These are phyloP conservation scores for Corymbia citriodora DNA, from an alignment of 441 rosid genomes.

Conservation along the genomic window DNA sequence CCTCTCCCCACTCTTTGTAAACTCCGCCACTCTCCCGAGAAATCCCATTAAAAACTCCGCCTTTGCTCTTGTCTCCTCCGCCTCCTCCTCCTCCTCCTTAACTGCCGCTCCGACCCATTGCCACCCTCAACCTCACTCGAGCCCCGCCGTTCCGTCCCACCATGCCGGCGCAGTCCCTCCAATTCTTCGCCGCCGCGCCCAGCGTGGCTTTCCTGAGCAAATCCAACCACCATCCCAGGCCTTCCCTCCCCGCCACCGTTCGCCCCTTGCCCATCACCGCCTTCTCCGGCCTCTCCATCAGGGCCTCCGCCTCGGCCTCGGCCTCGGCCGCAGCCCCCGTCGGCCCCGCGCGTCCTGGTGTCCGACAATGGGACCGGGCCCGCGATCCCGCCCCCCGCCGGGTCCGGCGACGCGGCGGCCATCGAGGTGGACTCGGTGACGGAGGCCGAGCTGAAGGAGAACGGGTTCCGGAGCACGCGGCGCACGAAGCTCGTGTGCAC, in stretches of 20 bases:
- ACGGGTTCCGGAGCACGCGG: constrained; percentile 97
- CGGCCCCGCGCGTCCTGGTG: constrained; percentile 32
- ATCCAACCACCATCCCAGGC: constrained; percentile 5
- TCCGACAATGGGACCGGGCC: constrained; percentile 27
- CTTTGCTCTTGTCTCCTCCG: neutral
- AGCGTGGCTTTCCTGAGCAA: constrained; percentile 31
- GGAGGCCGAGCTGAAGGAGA: constrained; percentile 92
- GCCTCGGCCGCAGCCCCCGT: constrained; percentile 25
- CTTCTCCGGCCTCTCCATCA: constrained; percentile 16
- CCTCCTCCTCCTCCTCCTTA: neutral
- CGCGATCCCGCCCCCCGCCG: constrained; percentile 2
- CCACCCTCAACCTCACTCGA: neutral
- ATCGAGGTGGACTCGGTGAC: constrained; percentile 91
- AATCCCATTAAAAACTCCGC: neutral
- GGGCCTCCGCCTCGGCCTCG: constrained; percentile 4
- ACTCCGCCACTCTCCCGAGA: constrained; percentile 29
- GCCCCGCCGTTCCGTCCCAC: neutral
- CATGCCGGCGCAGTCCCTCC: constrained; percentile 68
- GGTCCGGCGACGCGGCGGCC: constrained; percentile 30
- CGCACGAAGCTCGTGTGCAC: constrained; percentile 95
- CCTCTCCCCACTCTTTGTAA: constrained; percentile 15
- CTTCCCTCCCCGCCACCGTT: constrained; percentile 25
- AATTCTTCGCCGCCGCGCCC: constrained; percentile 33
- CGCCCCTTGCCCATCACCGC: constrained; percentile 22
- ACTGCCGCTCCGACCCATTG: neutral